phyloP scores from a whole-genome alignment of 1,284 basidiomycete species.

The Trichosporon faecale region DNA sequence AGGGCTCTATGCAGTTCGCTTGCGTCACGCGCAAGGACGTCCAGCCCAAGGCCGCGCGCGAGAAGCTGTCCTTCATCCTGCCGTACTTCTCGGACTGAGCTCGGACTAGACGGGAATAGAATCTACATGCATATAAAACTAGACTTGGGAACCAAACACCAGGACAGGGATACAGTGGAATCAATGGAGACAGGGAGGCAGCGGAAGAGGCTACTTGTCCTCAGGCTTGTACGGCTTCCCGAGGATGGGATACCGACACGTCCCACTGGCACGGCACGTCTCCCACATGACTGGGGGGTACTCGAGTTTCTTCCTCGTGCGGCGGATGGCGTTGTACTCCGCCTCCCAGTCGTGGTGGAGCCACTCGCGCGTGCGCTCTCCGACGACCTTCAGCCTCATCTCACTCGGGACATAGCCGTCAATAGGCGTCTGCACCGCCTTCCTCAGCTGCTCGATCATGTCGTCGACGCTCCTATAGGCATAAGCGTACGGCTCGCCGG shows the following conservation, averaged over 20 bases:
- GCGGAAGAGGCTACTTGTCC: too few relatives aligned
- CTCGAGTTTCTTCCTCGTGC: conserved; percentile 13
- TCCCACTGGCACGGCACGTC: neutral
- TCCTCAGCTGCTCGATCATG: conserved; percentile 27
- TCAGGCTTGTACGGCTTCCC: neutral
- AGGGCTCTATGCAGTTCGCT: conserved; percentile 74
- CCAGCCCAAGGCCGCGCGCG: conserved; percentile 64
- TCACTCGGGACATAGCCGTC: conserved; percentile 35
- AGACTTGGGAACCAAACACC: too few relatives aligned
- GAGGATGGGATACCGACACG: neutral
- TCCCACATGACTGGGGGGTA: neutral
- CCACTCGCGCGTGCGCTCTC: conserved; percentile 24
- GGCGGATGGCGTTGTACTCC: conserved; percentile 24
- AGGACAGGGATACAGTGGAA: too few relatives aligned
- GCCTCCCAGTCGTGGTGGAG: conserved; percentile 33
- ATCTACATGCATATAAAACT: neutral
- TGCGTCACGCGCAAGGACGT: conserved; percentile 71
- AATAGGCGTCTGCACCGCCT: conserved; percentile 35
- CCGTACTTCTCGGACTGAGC: conserved; percentile 54
- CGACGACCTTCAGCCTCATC: conserved; percentile 30
- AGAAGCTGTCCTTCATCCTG: conserved; percentile 75
- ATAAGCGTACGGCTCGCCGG: conserved; percentile 48
- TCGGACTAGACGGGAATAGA: neutral
- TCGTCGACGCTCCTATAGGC: conserved; percentile 38
- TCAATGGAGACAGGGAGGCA: too few relatives aligned